Percentiles rank a stretch among this genome's conserved stretches.
These are phyloP conservation scores for Histomonas meleagridis DNA, from an alignment of 208 protist genomes.

Conservation along the genomic window DNA sequence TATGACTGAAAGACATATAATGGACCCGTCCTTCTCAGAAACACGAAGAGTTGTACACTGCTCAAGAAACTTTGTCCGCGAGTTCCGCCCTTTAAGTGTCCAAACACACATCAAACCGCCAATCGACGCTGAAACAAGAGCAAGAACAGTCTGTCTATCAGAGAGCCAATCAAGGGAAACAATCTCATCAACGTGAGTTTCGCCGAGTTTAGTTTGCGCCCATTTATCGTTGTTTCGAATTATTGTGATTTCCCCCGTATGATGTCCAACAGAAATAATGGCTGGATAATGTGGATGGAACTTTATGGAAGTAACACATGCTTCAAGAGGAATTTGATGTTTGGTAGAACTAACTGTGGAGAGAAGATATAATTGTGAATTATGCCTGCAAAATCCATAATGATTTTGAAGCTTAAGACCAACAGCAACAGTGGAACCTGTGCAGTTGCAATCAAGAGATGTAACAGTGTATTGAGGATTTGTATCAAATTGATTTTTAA, in stretches of 20 bases:
- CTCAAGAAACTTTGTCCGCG: slow-evolving; percentile 5
- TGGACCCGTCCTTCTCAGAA: not conserved
- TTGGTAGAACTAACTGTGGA: not conserved
- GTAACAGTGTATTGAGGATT: not conserved
- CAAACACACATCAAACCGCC: not conserved
- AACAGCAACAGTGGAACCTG: not conserved
- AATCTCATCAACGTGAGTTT: not conserved
- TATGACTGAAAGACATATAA: not conserved
- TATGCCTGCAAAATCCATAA: slow-evolving; percentile 5
- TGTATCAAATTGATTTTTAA: not conserved
- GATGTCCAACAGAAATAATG: slow-evolving; percentile 5
- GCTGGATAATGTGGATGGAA: slow-evolving; percentile 26
- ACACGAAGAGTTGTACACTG: not conserved
- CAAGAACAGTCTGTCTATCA: not conserved
- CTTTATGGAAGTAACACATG: not conserved
- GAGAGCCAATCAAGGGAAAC: not conserved
- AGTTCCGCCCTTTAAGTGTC: slow-evolving; percentile 13
- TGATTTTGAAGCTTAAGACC: not conserved
- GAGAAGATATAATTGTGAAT: not conserved
- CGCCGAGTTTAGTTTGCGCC: not conserved
- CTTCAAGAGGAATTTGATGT: not conserved
- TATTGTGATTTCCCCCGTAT: not conserved
- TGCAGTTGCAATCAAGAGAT: not conserved
- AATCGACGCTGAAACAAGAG: not conserved
- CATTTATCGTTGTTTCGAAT: not conserved